Base-by-base conservation (phyloP, 108 stramenopile species). In the Nitzschia sp. region DNA sequence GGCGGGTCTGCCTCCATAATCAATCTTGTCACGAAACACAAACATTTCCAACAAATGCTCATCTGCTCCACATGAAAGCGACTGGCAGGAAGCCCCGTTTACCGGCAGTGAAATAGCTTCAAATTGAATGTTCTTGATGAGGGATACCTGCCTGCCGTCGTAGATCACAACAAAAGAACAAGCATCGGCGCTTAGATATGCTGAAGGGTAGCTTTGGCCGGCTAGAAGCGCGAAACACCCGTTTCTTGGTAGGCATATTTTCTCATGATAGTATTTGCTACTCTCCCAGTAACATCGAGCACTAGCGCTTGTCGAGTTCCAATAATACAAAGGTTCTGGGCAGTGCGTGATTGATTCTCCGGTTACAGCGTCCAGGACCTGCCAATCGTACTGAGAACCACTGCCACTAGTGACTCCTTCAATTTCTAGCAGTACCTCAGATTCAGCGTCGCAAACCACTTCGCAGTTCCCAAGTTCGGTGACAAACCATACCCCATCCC, bases 321-420 rank as follows among this genome's bases (percentile, higher is more conserved):
- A n/a, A 42, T 42, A 42, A 42, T 42, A 9, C 38, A 42, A 9
- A 42, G 6, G 6, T 6, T 13, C 13, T 42, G 38, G 38, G 38
- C 38, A 42, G 38, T 13, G 9, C 6, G 6, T 9, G 38, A 42
- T 9, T 42, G 13, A 42, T 13, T 42, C 38, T 42, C 38, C 38
- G 13, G 38, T 42, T 13, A 13, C 38, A 42, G 6, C 6, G 38
- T 42, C 38, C 6, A 42, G 13, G 38, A 42, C 13, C 13, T 42
- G 38, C 38, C 38, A 42, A 42, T 42, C 38, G 38, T 42, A 42
- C n/a, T n/a, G n/a, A n/a, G n/a, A n/a, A n/a, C n/a, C n/a, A n/a
- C n/a, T n/a, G n/a, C n/a, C n/a, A 13, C 38, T 42, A 13, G 38
- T 13, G 38, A 42, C 38, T 13, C 38, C 38, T 42, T 42, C 38